phyloP scores from a whole-genome alignment of 257 asterid species.

The Fraxinus quadrangulata region DNA sequence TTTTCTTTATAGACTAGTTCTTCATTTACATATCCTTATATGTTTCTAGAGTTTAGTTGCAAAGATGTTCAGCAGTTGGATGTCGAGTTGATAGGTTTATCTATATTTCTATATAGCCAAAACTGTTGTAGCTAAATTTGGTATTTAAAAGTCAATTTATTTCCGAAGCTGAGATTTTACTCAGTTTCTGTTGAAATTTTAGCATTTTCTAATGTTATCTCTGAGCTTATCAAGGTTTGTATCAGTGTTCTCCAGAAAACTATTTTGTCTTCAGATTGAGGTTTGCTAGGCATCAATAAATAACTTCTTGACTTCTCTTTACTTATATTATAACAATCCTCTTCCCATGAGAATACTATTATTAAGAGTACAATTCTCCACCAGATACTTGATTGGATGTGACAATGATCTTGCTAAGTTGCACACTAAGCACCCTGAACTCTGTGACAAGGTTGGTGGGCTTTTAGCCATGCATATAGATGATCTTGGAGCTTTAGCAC shows the following conservation, averaged over 20 bases:
- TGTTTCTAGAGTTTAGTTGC: neutral
- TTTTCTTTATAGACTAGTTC: neutral
- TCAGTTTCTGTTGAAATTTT: neutral
- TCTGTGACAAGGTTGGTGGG: constrained; percentile 98
- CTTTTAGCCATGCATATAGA: constrained; percentile 96
- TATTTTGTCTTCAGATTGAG: neutral
- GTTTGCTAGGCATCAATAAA: neutral
- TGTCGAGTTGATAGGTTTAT: neutral
- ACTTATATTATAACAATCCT: neutral
- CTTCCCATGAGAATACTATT: neutral
- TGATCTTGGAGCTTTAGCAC: constrained; percentile 93
- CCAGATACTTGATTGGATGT: constrained; percentile 91
- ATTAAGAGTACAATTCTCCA: constrained; percentile 19
- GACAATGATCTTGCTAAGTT: constrained; percentile 84
- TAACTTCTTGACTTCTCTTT: neutral
- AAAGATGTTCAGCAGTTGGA: neutral
- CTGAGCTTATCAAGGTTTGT: neutral
- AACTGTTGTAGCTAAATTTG: too few species aligned
- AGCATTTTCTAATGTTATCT: neutral
- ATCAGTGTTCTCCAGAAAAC: neutral
- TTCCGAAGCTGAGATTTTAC: neutral
- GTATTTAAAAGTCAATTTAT: too few species aligned
- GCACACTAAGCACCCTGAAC: constrained; percentile 90
- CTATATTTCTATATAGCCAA: neutral
- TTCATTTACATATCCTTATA: neutral